A percentile compares a stretch with the other conserved stretches of the same genome.
phyloP scores from a whole-genome alignment of 768 basidiomycete genomes.

The Inosperma sp. region DNA sequence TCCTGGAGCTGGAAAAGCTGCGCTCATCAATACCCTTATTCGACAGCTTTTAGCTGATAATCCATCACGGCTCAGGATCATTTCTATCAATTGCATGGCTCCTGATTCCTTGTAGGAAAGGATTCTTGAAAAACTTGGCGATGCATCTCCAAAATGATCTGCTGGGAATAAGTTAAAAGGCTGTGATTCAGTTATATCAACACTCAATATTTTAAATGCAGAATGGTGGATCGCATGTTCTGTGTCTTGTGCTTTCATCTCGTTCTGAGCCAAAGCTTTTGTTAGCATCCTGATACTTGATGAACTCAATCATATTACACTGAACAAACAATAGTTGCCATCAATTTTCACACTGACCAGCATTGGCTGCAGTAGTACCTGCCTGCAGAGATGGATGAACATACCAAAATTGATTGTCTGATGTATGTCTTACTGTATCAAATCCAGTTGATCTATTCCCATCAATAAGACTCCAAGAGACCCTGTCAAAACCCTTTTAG shows the following conservation, averaged over 20 bases:
- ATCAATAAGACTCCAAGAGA: too few species aligned
- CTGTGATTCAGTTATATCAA: constrained; percentile 42
- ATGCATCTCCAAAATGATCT: constrained; percentile 33
- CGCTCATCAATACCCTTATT: constrained; percentile 67
- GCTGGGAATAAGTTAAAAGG: constrained; percentile 41
- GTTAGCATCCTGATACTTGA: constrained; percentile 74
- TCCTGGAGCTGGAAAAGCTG: constrained; percentile 91
- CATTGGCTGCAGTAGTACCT: too few species aligned
- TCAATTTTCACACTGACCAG: constrained; percentile 68
- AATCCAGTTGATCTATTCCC: too few species aligned
- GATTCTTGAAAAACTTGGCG: constrained; percentile 52
- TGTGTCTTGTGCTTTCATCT: neutral
- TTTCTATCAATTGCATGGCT: constrained; percentile 79
- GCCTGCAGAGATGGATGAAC: too few species aligned
- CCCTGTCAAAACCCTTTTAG: too few species aligned
- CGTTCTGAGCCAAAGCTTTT: constrained; percentile 1
- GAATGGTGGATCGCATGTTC: constrained; percentile 45
- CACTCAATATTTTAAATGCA: constrained; percentile 38
- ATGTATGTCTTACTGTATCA: too few species aligned
- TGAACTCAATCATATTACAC: constrained; percentile 79
- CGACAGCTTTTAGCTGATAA: constrained; percentile 34
- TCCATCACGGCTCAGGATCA: constrained; percentile 38
- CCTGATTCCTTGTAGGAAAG: constrained; percentile 71
- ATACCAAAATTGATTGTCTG: too few species aligned
- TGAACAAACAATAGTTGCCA: constrained; percentile 52